These are phyloP conservation scores for Penicillium sp. DNA, from an alignment of 2,329 filamentous ascomycete species.

Conservation along the genomic window DNA sequence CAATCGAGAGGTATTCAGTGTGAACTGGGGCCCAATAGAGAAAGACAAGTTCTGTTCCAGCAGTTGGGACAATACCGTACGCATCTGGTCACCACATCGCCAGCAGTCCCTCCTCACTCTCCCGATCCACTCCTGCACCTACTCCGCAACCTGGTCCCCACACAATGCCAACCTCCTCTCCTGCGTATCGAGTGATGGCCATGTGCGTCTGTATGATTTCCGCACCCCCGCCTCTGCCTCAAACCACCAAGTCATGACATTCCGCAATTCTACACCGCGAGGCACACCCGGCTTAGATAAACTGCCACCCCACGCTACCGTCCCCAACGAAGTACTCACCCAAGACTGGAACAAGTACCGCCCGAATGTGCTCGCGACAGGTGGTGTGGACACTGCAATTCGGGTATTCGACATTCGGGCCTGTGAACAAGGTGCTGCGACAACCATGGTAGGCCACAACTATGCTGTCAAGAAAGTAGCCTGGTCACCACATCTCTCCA, in stretches of 20 bases:
- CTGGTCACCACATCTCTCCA: conserved; percentile 92
- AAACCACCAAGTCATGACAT: conserved; percentile 80
- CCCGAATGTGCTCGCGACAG: conserved; percentile 79
- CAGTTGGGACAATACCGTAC: conserved; percentile 95
- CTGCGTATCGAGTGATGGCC: conserved; percentile 83
- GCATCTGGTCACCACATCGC: conserved; percentile 87
- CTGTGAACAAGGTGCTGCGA: conserved; percentile 69
- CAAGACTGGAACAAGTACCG: conserved; percentile 99
- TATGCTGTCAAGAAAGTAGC: conserved; percentile 84
- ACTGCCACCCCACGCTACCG: conserved; percentile 39
- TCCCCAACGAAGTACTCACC: conserved; percentile 82
- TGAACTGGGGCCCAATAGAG: conserved; percentile 86
- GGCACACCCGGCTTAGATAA: conserved; percentile 33
- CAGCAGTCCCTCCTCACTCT: conserved; percentile 76
- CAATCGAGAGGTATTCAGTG: conserved; percentile 86
- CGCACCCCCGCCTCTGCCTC: conserved; percentile 80
- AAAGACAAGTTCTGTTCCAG: conserved; percentile 90
- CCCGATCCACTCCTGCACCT: conserved; percentile 90
- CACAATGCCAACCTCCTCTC: conserved; percentile 83
- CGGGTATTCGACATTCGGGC: conserved; percentile 88
- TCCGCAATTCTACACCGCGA: conserved; percentile 61
- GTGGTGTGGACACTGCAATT: conserved; percentile 82
- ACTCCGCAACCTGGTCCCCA: conserved; percentile 87
- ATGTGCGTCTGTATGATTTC: conserved; percentile 88
- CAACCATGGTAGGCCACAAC: conserved; percentile 78